Evolutionary conservation across 1,139 yeast genomes (phyloP), one percentile per base, ranked within the genome.

Genomic region (Candida glucosophila): DNA sequence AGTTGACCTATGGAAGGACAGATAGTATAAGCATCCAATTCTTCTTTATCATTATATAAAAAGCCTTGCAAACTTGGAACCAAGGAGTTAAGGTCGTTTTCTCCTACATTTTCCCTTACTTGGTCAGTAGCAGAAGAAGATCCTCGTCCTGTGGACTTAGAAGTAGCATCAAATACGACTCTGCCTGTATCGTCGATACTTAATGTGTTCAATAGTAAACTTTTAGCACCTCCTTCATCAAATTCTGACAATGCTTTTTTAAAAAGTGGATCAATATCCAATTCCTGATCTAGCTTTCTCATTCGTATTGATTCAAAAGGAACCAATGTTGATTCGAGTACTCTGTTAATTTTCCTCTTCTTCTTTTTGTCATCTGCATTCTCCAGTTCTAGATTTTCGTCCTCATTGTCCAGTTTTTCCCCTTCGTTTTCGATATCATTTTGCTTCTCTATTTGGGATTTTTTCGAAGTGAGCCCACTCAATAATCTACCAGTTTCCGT

Each of bases 201-300:
- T 29, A 88, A 61, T 2, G 88, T 73, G 39, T 85, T 86, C 41
- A 85, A 55, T 25, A 88, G 55, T 29, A 88, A 56, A 28, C 93
- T 81, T 41, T 78, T 82, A 6, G 95, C 86, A 4, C 96, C 96
- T 18, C 95, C 95, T 54, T 86, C 95, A 48, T 88, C 96, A 43
- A 86, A 88, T 33, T 85, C 95, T 0, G 94, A 83, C 25, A 88
- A 63, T 27, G 93, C 86, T 42, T 83, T 85, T 36, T 83, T 79
- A 52, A 88, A 85, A 24, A 86, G 59, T 0, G 96, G 96, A 51
- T 88, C 96, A 24, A 83, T 78, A 6, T 77, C 67, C 17, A 81
- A 55, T 40, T 82, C 94, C 35, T 77, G 74, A 27, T 85, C 94
- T 22, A 80, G 54, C 35, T 77, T 74, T 44, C 77, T 80, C 32